Conservation (phyloP, 441 rosid genomes). For the Adansonia gregorii region DNA sequence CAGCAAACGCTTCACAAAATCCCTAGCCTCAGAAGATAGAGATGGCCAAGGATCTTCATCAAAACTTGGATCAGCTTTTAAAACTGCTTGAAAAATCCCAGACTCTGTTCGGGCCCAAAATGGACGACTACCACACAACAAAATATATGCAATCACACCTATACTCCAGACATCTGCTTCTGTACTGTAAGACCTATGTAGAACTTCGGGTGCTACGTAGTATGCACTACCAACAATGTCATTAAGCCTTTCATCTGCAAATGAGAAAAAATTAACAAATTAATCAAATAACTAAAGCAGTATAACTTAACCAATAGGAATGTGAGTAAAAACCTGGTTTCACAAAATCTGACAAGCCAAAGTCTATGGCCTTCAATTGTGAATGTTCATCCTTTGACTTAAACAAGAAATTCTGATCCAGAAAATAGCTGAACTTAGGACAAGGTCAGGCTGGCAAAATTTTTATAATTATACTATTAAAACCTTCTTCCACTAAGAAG, state of each 20-base stretch:
- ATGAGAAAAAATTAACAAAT: slow-evolving; percentile 17
- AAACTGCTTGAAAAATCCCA: slow-evolving; percentile 88
- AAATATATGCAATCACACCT: slow-evolving; percentile 92
- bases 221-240: slow-evolving; percentile 99
- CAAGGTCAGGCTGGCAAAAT: neutral
- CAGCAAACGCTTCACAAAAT: slow-evolving; percentile 82
- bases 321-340: slow-evolving; percentile 67
- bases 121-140: slow-evolving; percentile 95
- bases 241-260: slow-evolving; percentile 93
- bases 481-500: neutral
- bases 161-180: slow-evolving; percentile 99
- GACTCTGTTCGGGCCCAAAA: slow-evolving; percentile 99
- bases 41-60: slow-evolving; percentile 98
- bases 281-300: neutral
- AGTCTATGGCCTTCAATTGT: slow-evolving; percentile 88
- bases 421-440: slow-evolving; percentile 43
- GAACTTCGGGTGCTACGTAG: slow-evolving; percentile 97
- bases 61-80: slow-evolving; percentile 90
- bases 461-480: neutral
- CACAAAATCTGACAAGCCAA: slow-evolving; percentile 95
- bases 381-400: slow-evolving; percentile 80
- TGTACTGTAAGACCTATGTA: slow-evolving; percentile 88
- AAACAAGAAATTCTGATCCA: slow-evolving; percentile 88
- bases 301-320: slow-evolving; percentile 1
- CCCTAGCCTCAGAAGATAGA: slow-evolving; percentile 65